Evolutionary conservation across 139 green algal species (phyloP).

Genomic region (Chlamydomonas sp.): DNA sequence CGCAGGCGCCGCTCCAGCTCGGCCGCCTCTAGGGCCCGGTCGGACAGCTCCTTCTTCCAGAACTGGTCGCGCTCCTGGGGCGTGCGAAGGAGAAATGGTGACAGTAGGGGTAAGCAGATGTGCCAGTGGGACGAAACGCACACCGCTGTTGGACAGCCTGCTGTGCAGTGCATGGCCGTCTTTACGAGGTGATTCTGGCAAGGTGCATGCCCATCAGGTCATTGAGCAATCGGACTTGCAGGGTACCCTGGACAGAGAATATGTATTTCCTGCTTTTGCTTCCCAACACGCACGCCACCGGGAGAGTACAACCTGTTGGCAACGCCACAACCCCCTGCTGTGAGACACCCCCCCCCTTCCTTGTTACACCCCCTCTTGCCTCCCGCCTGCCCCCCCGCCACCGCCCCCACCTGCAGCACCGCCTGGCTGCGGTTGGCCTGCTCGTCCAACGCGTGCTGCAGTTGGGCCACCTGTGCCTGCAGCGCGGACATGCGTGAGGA

Average conservation of each 20-base stretch:
- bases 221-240: too few relatives aligned
- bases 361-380: neutral
- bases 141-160: too few relatives aligned
- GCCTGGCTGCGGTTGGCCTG: constrained; percentile 11
- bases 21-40: constrained; percentile 1
- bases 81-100: neutral
- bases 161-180: too few relatives aligned
- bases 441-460: constrained; percentile 20
- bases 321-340: too few relatives aligned
- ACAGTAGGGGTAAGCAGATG: too few relatives aligned
- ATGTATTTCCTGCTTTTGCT: too few relatives aligned
- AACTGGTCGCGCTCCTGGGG: constrained; percentile 40
- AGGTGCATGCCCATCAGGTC: too few relatives aligned
- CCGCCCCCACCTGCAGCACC: constrained; percentile 4
- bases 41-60: constrained; percentile 50
- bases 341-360: neutral
- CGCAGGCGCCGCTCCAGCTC: constrained; percentile 20
- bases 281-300: neutral
- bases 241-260: too few relatives aligned
- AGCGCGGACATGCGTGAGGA: constrained; percentile 12
- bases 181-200: too few relatives aligned
- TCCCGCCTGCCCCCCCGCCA: neutral
- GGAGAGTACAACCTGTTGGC: too few relatives aligned
- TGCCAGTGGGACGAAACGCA: too few relatives aligned
- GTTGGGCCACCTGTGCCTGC: constrained; percentile 35